Percentiles rank a stretch among this genome's conserved stretches.
phyloP scores from a whole-genome alignment of 2,329 filamentous ascomycete genomes.

The Pseudogymnoascus sp. region DNA sequence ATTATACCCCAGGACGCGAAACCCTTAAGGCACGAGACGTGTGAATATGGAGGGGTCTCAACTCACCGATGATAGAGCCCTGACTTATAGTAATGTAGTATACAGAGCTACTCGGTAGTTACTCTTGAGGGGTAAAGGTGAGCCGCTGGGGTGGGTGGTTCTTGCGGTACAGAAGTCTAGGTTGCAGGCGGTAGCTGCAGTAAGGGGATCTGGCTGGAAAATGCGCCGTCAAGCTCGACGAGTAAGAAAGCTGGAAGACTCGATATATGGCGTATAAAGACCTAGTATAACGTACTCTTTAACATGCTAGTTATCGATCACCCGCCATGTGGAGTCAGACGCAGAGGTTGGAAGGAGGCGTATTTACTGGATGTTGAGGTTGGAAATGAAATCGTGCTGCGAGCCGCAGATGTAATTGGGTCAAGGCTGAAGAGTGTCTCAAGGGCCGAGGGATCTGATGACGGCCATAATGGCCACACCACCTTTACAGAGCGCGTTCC shows the following conservation, averaged over 20 bases:
- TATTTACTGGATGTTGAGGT: not conserved
- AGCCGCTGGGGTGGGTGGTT: not conserved
- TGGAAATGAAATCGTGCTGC: slow-evolving; percentile 6
- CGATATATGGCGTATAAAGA: not conserved
- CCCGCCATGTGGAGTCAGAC: slow-evolving; percentile 4
- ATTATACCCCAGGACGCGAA: not conserved
- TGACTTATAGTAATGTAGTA: slow-evolving; percentile 3
- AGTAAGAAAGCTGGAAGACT: not conserved
- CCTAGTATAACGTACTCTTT: slow-evolving; percentile 3
- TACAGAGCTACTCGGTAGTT: not conserved
- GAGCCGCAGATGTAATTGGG: slow-evolving; percentile 5
- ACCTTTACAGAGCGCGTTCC: not conserved
- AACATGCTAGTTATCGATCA: slow-evolving; percentile 3
- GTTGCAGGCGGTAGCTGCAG: not conserved
- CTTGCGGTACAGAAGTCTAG: not conserved
- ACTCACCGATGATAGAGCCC: slow-evolving; percentile 1
- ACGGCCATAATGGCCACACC: not conserved
- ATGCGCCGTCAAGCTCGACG: not conserved
- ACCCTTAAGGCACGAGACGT: not conserved
- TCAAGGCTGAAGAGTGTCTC: not conserved
- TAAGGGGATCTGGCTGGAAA: slow-evolving; percentile 1
- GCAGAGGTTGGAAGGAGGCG: not conserved
- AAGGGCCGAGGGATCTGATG: slow-evolving; percentile 3
- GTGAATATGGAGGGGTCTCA: not conserved
- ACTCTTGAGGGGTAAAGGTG: not conserved